Conservation (phyloP, 371 early-diverging fungal species). For the Encephalitozoon hellem region DNA sequence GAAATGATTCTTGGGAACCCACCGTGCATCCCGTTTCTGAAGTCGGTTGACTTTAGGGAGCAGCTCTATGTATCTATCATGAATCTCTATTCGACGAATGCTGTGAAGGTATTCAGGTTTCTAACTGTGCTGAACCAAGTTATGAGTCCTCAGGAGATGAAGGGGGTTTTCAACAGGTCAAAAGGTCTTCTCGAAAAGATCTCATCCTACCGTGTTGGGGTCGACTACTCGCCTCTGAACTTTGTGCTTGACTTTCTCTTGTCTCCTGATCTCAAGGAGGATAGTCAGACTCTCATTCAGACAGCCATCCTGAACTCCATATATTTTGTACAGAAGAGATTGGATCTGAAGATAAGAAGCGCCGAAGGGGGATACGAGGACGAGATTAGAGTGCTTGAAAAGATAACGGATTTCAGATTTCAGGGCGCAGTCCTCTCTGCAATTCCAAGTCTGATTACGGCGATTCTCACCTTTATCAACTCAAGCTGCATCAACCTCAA, state of each 20-base stretch:
- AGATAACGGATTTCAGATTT: not conserved
- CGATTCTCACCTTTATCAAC: not conserved
- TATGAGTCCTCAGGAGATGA: not conserved
- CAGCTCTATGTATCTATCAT: not conserved
- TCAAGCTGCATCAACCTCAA: not conserved
- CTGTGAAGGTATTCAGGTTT: not conserved
- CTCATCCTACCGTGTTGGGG: not conserved
- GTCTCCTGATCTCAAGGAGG: not conserved
- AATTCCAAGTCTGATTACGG: not conserved
- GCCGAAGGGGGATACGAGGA: not conserved
- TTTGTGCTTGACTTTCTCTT: not conserved
- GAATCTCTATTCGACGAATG: not conserved
- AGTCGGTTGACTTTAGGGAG: not conserved
- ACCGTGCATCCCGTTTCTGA: not conserved
- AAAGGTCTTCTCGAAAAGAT: not conserved
- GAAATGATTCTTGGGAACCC: not conserved
- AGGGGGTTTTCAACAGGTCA: not conserved
- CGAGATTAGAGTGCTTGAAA: not conserved
- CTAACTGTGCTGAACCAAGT: not conserved
- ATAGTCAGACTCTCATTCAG: not conserved
- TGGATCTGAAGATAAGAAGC: not conserved
- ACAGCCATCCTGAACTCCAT: not conserved
- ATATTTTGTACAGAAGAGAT: not conserved
- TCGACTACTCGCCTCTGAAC: not conserved
- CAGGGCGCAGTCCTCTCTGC: not conserved